Evolutionary conservation across 2,329 filamentous ascomycete genomes (phyloP).

Genomic region (Metarhizium brunneum): DNA sequence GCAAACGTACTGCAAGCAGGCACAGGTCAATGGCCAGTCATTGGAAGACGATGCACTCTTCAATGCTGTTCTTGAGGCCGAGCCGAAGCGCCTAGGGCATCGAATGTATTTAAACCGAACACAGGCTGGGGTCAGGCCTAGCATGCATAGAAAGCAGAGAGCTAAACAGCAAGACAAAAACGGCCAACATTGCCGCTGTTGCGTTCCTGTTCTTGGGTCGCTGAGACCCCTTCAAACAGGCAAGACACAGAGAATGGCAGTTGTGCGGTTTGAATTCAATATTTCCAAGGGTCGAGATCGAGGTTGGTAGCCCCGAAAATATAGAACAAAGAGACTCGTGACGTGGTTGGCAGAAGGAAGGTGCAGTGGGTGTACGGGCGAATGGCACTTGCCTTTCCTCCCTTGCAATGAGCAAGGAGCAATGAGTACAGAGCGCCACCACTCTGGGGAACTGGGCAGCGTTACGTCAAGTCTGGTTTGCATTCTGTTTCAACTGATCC

Average conservation of each 20-base stretch:
- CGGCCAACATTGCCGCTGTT: background rate
- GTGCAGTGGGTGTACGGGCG: background rate
- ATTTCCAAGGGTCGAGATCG: too few relatives aligned
- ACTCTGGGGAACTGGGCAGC: too few relatives aligned
- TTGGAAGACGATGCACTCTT: too few relatives aligned
- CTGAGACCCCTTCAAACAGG: background rate
- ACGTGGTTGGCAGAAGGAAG: background rate
- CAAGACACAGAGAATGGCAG: background rate
- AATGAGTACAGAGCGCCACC: background rate
- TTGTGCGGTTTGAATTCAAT: too few relatives aligned
- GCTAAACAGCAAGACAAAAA: background rate
- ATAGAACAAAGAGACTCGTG: background rate
- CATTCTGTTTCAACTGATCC: too few relatives aligned
- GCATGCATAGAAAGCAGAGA: background rate
- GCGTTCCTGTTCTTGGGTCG: slow-evolving; percentile 1
- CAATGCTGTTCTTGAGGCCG: too few relatives aligned
- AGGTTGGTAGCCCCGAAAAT: too few relatives aligned
- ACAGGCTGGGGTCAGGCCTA: too few relatives aligned
- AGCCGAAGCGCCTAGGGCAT: too few relatives aligned
- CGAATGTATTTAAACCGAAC: too few relatives aligned
- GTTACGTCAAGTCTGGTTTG: background rate
- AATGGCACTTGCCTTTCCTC: background rate
- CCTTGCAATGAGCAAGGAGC: background rate
- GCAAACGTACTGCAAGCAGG: too few relatives aligned
- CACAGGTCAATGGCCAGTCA: too few relatives aligned